Evolutionary conservation across 2,329 filamentous ascomycete genomes (phyloP), one percentile per base, ranked within the genome.

Genomic region (Byssothecium circinans): DNA sequence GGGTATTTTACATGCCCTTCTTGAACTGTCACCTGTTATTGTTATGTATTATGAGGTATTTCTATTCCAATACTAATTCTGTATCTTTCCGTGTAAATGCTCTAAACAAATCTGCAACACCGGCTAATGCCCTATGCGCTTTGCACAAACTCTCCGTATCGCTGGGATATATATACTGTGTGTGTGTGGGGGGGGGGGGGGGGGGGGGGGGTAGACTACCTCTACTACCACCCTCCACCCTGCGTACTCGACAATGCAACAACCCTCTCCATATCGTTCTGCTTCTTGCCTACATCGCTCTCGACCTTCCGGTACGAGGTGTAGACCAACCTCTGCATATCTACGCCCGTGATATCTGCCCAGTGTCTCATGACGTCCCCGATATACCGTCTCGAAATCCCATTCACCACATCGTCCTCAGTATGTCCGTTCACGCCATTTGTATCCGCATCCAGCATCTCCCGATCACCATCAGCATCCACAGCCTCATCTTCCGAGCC

Each of bases 251-350:
- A 92, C 64, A 99, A 78, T 65, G 94, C 90, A 49, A 91, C 87
- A 33, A 96, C 91, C 50, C 86, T 83, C 65, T 95, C 88, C 35
- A 88, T 86, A 66, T 91, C 87, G 50, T 79, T 79, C 77, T 70
- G 77, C 55, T 78, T 77, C 54, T 82, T 79, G 41, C 94, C 94
- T 35, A 99, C 90, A 68, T 97, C 90, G 74, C 92, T 96, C 62
- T 96, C 86, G 18, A 99, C 92, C 72, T 91, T 86, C 53, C 94
- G 84, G 75, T 89, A 99, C 42, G 84, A 95, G 47, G 94, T 99
- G 70, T 87, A 89, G 47, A 85, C 83, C 64, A 99, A 75, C 67
- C 81, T 89, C 52, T 85, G 82, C 63, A 88, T 73, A 20, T 82
- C 79, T 56, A 95, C 83, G 43, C 82, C 83, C 45, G 89, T 91